These are phyloP conservation scores for Colletotrichum coccodes DNA, from an alignment of 2,329 filamentous ascomycete species.

Conservation along the genomic window DNA sequence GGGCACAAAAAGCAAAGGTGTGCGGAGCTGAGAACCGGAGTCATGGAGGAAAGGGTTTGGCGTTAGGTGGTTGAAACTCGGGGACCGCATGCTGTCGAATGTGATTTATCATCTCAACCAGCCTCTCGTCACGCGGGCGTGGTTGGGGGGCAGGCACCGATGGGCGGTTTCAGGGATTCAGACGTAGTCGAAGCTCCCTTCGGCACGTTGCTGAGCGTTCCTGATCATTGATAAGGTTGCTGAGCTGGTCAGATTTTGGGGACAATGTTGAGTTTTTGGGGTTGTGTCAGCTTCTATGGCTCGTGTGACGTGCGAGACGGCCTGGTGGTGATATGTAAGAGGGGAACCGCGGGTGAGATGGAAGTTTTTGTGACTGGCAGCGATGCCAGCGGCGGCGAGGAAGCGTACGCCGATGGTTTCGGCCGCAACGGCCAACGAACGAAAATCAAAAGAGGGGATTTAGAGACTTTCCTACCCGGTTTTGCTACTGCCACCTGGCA, in stretches of 20 bases:
- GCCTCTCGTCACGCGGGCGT: constrained; percentile 21
- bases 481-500: constrained; percentile 18
- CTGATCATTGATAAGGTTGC: not conserved
- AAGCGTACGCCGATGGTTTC: not conserved
- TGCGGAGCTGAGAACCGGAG: constrained; percentile 24
- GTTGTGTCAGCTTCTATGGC: constrained; percentile 18
- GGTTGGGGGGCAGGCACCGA: constrained; percentile 17
- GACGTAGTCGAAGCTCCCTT: not conserved
- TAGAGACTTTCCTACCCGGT: not conserved
- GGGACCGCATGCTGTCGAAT: constrained; percentile 17
- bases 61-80: constrained; percentile 21
- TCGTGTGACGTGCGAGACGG: not conserved
- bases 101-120: constrained; percentile 23
- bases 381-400: not conserved
- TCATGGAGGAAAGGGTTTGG: constrained; percentile 1
- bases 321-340: not conserved
- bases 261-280: not conserved
- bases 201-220: constrained; percentile 1
- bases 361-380: not conserved
- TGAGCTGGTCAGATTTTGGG: constrained; percentile 7
- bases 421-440: not conserved
- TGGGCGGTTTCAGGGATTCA: constrained; percentile 2
- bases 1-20: constrained; percentile 17
- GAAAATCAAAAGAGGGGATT: not conserved
- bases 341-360: not conserved